Percentiles rank a stretch among this genome's conserved stretches.
These are phyloP conservation scores for Diplodia corticola DNA, from an alignment of 2,329 filamentous ascomycete genomes.

Conservation along the genomic window DNA sequence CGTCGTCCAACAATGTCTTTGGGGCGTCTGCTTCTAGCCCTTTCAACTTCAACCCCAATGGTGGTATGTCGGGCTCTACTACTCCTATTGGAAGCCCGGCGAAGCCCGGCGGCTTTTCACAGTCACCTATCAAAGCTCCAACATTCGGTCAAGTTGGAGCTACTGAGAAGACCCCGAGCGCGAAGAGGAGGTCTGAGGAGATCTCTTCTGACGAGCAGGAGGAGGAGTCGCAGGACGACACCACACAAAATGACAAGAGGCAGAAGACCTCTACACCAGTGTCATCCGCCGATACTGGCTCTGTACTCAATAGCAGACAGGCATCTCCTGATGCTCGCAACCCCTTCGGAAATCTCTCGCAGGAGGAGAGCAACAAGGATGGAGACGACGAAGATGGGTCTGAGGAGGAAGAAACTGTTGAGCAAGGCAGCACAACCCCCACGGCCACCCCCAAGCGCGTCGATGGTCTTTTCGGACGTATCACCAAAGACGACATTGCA, in stretches of 20 bases:
- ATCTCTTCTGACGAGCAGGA: constrained; percentile 10
- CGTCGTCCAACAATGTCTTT: constrained; percentile 1
- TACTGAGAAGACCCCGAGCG: background rate
- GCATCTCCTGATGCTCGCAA: constrained; percentile 19
- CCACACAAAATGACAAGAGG: background rate
- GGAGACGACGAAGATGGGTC: constrained; percentile 11
- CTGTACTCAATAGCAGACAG: constrained; percentile 19
- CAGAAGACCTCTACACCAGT: constrained; percentile 11
- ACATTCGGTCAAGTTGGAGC: constrained; percentile 4
- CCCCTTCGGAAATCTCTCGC: constrained; percentile 14
- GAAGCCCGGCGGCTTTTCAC: background rate
- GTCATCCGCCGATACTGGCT: constrained; percentile 8
- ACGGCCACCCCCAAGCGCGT: background rate
- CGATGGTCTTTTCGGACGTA: constrained; percentile 16
- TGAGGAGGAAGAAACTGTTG: constrained; percentile 15
- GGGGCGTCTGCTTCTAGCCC: constrained; percentile 2
- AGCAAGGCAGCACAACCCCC: constrained; percentile 14
- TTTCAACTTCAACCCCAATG: background rate
- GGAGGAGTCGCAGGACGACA: constrained; percentile 6
- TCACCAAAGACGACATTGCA: constrained; percentile 10
- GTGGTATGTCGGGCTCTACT: constrained; percentile 1
- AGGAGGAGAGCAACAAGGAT: constrained; percentile 15
- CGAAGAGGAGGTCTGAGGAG: constrained; percentile 8
- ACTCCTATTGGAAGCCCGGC: constrained; percentile 18
- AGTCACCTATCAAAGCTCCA: constrained; percentile 10